These are phyloP conservation scores for Parascedosporium putredinis DNA, from an alignment of 2,329 filamentous ascomycete species.

Conservation along the genomic window DNA sequence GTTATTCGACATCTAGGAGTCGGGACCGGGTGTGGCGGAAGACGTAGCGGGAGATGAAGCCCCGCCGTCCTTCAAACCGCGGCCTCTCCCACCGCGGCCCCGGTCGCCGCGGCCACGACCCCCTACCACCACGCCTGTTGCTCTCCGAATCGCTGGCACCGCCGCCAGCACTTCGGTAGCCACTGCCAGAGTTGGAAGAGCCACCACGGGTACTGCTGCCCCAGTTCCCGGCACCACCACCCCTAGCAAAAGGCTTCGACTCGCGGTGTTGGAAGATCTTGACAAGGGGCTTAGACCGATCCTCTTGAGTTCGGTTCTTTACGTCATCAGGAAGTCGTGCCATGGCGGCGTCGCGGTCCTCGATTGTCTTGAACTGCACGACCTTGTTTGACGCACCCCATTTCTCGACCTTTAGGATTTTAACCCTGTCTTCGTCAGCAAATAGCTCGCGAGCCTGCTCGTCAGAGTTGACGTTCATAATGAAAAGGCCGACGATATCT, in stretches of 20 bases:
- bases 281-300: slow-evolving; percentile 69
- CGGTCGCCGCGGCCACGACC: slow-evolving; percentile 41
- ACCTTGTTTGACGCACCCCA: slow-evolving; percentile 73
- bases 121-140: slow-evolving; percentile 44
- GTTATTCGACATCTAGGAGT: slow-evolving; percentile 15
- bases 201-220: slow-evolving; percentile 56
- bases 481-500: slow-evolving; percentile 74
- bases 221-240: slow-evolving; percentile 59
- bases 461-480: slow-evolving; percentile 74
- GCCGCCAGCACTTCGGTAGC: slow-evolving; percentile 69
- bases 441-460: slow-evolving; percentile 78
- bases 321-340: slow-evolving; percentile 63
- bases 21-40: slow-evolving; percentile 37
- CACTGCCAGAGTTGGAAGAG: slow-evolving; percentile 47
- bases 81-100: slow-evolving; percentile 46
- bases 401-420: slow-evolving; percentile 71
- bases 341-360: slow-evolving; percentile 74
- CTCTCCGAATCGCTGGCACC: slow-evolving; percentile 56
- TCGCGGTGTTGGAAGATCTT: slow-evolving; percentile 71
- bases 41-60: slow-evolving; percentile 42
- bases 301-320: slow-evolving; percentile 61
- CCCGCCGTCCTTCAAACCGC: slow-evolving; percentile 49
- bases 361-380: slow-evolving; percentile 68
- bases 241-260: slow-evolving; percentile 41
- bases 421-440: slow-evolving; percentile 68